These are phyloP conservation scores for Borovskyia barvae DNA, from an alignment of 208 protist genomes.

Conservation along the genomic window DNA sequence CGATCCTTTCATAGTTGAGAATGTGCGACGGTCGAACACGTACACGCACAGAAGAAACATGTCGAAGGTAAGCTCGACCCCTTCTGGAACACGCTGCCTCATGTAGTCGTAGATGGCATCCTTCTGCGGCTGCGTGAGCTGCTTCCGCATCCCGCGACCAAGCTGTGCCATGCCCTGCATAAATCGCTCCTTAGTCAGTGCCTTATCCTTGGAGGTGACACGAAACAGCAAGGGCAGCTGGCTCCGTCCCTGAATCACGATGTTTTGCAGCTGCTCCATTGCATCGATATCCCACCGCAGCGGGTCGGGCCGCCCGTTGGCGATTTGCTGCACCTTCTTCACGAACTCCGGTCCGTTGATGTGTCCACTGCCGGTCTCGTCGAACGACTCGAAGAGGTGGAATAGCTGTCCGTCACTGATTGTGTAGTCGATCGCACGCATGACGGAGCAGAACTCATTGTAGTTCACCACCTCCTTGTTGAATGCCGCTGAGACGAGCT, in stretches of 20 bases:
- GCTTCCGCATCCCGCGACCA: conserved; percentile 74
- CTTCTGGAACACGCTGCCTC: conserved; percentile 33
- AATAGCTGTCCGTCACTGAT: conserved; percentile 82
- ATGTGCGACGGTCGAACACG: conserved; percentile 58
- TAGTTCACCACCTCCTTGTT: conserved; percentile 79
- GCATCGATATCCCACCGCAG: conserved; percentile 82
- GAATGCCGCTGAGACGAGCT: conserved; percentile 70
- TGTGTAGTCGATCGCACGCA: conserved; percentile 83
- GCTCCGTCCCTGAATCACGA: conserved; percentile 79
- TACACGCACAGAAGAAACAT: conserved; percentile 66
- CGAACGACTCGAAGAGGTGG: conserved; percentile 79
- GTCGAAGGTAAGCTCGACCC: conserved; percentile 57
- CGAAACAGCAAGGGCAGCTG: conserved; percentile 71
- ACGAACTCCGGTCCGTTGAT: conserved; percentile 76
- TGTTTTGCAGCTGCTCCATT: conserved; percentile 87
- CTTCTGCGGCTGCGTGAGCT: conserved; percentile 71
- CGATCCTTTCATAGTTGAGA: conserved; percentile 1
- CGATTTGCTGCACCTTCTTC: conserved; percentile 46
- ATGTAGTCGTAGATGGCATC: conserved; percentile 78
- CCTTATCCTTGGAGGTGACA: conserved; percentile 53
- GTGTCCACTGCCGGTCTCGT: conserved; percentile 50
- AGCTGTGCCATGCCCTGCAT: conserved; percentile 69
- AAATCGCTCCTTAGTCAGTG: conserved; percentile 60
- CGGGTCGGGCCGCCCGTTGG: conserved; percentile 46
- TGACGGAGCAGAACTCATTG: conserved; percentile 85